Conservation (phyloP, 352 stramenopile genomes). For the Phytophthora foliorum region DNA sequence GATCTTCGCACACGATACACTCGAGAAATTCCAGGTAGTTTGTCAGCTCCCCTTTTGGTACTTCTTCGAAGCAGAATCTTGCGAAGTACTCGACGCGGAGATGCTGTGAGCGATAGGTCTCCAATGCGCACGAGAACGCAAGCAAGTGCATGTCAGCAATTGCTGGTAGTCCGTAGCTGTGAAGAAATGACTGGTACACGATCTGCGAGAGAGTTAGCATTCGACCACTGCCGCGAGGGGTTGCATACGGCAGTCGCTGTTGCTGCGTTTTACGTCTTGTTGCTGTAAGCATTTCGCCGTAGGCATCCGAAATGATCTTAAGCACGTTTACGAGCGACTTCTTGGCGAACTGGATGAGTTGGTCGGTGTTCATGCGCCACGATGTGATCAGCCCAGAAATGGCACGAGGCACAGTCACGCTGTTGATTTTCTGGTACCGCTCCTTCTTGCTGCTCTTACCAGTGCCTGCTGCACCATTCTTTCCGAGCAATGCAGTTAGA, state of each 20-base stretch:
- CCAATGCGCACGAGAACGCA: constrained; percentile 75
- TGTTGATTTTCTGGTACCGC: constrained; percentile 85
- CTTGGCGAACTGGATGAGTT: constrained; percentile 82
- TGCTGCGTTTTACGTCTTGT: constrained; percentile 58
- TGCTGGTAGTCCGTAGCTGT: constrained; percentile 77
- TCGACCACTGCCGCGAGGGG: constrained; percentile 32
- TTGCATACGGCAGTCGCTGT: constrained; percentile 28
- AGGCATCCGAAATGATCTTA: constrained; percentile 76
- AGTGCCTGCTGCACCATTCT: constrained; percentile 6
- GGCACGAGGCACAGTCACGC: constrained; percentile 60
- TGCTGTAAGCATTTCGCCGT: constrained; percentile 76
- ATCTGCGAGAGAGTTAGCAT: constrained; percentile 72
- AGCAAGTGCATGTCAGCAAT: constrained; percentile 88
- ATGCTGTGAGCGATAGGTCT: constrained; percentile 72
- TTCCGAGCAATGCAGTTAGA: constrained; percentile 59
- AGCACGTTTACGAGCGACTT: constrained; percentile 76
- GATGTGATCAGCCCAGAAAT: constrained; percentile 80
- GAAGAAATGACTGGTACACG: constrained; percentile 86
- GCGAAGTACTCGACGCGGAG: constrained; percentile 82
- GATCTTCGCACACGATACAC: constrained; percentile 73
- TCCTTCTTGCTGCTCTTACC: constrained; percentile 51
- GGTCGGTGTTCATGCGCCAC: constrained; percentile 86
- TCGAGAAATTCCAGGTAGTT: constrained; percentile 86
- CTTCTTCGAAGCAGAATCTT: constrained; percentile 82
- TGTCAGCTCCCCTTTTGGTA: constrained; percentile 52